phyloP scores from a whole-genome alignment of 108 stramenopile genomes.

The Licmophora abbreviata region DNA sequence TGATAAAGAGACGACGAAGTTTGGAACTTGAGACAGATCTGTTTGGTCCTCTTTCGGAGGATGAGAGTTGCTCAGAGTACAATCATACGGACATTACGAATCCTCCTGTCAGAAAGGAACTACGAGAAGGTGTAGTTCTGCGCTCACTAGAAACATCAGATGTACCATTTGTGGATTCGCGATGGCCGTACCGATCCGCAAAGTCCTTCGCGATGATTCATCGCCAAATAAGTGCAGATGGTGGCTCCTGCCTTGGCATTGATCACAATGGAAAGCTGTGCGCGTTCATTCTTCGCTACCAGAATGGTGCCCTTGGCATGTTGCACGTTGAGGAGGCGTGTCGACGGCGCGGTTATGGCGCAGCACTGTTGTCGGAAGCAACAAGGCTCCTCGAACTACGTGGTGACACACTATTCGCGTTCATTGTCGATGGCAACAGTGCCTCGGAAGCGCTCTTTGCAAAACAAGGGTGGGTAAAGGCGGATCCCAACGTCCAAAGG shows the following conservation, averaged over 20 bases:
- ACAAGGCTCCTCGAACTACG: slow-evolving; percentile 11
- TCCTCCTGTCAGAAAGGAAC: no score
- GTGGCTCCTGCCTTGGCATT: slow-evolving; percentile 30
- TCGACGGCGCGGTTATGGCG: slow-evolving; percentile 31
- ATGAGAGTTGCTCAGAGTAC: no score
- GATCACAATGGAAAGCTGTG: slow-evolving; percentile 20
- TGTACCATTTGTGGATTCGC: slow-evolving; percentile 4
- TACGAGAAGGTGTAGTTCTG: neutral
- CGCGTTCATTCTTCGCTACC: slow-evolving; percentile 35
- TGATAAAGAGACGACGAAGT: slow-evolving; percentile 12
- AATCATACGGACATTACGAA: no score
- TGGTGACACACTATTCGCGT: slow-evolving; percentile 15
- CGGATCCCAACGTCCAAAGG: slow-evolving; percentile 10
- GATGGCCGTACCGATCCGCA: slow-evolving; percentile 9
- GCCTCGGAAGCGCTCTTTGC: slow-evolving; percentile 38
- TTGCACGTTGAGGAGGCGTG: slow-evolving; percentile 33
- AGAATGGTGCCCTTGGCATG: slow-evolving; percentile 38
- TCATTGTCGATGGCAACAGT: slow-evolving; percentile 39
- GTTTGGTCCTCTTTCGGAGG: no score
- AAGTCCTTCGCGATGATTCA: slow-evolving; percentile 2
- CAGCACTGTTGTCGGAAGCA: slow-evolving; percentile 23
- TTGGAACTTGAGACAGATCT: slow-evolving; percentile 10
- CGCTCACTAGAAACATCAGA: slow-evolving; percentile 4
- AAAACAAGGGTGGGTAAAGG: slow-evolving; percentile 25
- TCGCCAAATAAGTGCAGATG: slow-evolving; percentile 2